Percentiles rank a stretch among this genome's conserved stretches.
phyloP scores from a whole-genome alignment of 1,284 basidiomycete genomes.

The Pyrrhoderma lamaoense region DNA sequence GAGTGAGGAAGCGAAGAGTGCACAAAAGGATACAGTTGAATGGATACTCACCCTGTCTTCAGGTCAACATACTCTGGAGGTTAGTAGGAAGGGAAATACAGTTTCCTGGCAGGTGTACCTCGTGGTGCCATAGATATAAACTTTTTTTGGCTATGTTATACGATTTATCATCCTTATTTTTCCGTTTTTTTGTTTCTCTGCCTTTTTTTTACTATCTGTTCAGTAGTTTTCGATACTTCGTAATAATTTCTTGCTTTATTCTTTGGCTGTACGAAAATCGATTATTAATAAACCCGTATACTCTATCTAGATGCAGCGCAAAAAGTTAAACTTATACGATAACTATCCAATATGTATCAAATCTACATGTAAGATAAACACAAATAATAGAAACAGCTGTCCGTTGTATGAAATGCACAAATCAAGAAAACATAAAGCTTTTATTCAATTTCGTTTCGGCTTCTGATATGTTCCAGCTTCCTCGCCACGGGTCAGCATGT shows the following conservation, averaged over 20 bases:
- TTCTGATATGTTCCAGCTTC: conserved; percentile 48
- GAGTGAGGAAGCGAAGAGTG: neutral
- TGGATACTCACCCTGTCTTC: conserved; percentile 8
- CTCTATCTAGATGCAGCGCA: no score
- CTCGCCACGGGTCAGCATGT: conserved; percentile 45
- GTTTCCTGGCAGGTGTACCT: conserved; percentile 14
- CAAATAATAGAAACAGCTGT: no score
- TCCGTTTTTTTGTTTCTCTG: neutral
- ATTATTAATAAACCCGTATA: no score
- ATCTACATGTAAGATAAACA: no score
- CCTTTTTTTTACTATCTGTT: conserved; percentile 20
- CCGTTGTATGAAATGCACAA: no score
- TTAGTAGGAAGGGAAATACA: conserved; percentile 13
- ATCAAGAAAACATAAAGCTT: no score
- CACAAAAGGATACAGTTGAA: conserved; percentile 1
- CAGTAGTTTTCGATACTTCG: neutral
- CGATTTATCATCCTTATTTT: neutral
- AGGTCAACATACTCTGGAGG: conserved; percentile 15
- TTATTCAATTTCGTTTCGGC: no score
- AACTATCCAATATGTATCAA: no score
- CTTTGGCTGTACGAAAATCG: no score
- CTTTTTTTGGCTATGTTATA: neutral
- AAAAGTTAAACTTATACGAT: no score
- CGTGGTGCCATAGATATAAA: neutral
- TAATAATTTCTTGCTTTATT: no score